Evolutionary conservation across 495 filamentous ascomycete genomes (phyloP), one percentile per base, ranked within the genome.

Genomic region (Aspergillus conjunctus): DNA sequence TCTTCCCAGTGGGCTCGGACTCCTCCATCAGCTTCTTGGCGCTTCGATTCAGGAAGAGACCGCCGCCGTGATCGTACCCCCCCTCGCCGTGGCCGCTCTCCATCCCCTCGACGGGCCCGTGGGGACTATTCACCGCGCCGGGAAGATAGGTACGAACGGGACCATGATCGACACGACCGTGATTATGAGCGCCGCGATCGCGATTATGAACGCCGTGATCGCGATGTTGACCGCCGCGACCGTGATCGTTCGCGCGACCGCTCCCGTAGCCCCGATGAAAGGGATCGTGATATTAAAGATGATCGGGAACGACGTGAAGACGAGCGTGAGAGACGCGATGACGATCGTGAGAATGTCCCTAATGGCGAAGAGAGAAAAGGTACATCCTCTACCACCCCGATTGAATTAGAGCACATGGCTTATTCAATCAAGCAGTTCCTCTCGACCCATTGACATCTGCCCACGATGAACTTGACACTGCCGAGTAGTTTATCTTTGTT

Each of bases 11-110:
- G 94, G 94, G 94, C 94, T 67, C 91, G 94, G 64, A 99, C 94
- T 68, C 94, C 94, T 50, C 94, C 95, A 17, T 99, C 94, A 48
- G 95, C 95, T 48, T 97, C 93, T 56, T 99, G 94, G 94, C 89
- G 94, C 46, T 99, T 98, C 68, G 94, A 99, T 71, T 91, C 89
- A 66, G 89, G 88, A 46, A 87, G 91, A 76, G 89, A 91, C 59
- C 81, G 82, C 61, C 87, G 87, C 56, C 87, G 87, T 70, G 86
- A 88, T 55, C 83, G 89, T 63, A 88, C 91, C 68, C 91, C 94
- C 66, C 94, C 91, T 65, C 90, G 92, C 66, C 86, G 89, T 64
- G 81, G 83, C 21, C 85, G 85, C 54, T 88, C 86, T 50, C 85
- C 90, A 39, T 91, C 90, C 43, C 88, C 89, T 43, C 86, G 90